phyloP scores from a whole-genome alignment of 2,329 filamentous ascomycete species.

The Plectosphaerella plurivora region DNA sequence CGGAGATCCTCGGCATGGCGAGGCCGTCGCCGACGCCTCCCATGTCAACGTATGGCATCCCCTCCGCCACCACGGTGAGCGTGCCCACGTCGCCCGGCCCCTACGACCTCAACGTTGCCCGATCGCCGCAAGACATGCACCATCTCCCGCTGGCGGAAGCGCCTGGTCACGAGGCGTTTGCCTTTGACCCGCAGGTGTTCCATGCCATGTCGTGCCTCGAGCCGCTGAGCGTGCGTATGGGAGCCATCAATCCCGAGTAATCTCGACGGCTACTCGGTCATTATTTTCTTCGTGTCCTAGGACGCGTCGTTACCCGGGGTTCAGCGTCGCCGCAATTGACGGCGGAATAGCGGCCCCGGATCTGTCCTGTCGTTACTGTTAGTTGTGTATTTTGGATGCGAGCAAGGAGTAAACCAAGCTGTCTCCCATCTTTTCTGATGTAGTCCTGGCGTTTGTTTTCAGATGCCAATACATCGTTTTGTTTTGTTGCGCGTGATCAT shows the following conservation, averaged over 20 bases:
- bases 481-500: no score
- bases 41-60: constrained; percentile 10
- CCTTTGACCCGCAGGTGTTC: constrained; percentile 30
- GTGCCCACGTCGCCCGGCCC: background rate
- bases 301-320: no score
- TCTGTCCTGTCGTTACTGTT: background rate
- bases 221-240: constrained; percentile 32
- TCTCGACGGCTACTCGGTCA: background rate
- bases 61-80: background rate
- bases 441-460: no score
- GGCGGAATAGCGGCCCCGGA: background rate
- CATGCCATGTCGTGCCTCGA: constrained; percentile 33
- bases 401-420: no score
- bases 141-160: constrained; percentile 17
- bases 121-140: constrained; percentile 8
- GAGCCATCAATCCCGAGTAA: constrained; percentile 13
- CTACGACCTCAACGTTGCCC: background rate
- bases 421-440: no score
- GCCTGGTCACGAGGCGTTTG: constrained; percentile 25
- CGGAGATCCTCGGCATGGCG: constrained; percentile 9
- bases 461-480: background rate
- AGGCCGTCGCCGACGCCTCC: constrained; percentile 8
- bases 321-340: no score
- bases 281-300: no score
- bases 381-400: background rate